Base-by-base conservation (phyloP, 2,329 filamentous ascomycete species). In the Trichoderma guizhouense region DNA sequence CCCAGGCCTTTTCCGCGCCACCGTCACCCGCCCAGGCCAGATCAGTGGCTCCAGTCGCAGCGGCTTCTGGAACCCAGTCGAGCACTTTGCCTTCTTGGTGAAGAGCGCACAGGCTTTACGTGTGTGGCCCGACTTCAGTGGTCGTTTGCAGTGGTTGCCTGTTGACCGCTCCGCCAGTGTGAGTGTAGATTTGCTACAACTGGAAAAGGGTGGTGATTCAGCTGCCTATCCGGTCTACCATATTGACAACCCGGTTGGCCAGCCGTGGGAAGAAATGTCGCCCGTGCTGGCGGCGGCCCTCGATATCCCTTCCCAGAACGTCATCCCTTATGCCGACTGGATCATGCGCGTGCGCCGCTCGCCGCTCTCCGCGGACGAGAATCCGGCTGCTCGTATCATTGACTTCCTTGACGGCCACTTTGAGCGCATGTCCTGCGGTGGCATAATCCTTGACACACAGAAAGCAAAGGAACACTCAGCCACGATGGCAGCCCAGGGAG, bases 381-480 rank as follows among this genome's bases (percentile, higher is more conserved):
- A 61, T 2, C 58, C 58, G 0, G 30, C 58, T 21, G 30, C 32
- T 30, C 30, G n/a, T 14, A 21, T 34, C 5, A 39, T 72, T 21
- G 72, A 74, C 6, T 74, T 74, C 30, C 58, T 74, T 6, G 71
- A 74, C 2, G 32, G 57, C 9, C 69, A 74, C 39, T 74, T 71
- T 51, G 24, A 70, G 3, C 73, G 67, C 36, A 74, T 74, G 72
- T 72, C 71, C 8, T 74, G 73, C 30, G 73, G 73, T 14, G 73
- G 68, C 5, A 51, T 74, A n/a, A 69, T 74, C 9, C 62, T 74
- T 6, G 72, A 64, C 6, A 65, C 68, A 1, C 18, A 43, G 3
- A 74, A 74, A 14, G 67, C 73, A 1, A 51, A 63, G 15, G 72
- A 74, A 60, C 72, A 74, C 39, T 74, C 73, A 15, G 18, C 36